These are phyloP conservation scores for Cymodocea nodosa DNA, from an alignment of 116 monocot species.

Conservation along the genomic window DNA sequence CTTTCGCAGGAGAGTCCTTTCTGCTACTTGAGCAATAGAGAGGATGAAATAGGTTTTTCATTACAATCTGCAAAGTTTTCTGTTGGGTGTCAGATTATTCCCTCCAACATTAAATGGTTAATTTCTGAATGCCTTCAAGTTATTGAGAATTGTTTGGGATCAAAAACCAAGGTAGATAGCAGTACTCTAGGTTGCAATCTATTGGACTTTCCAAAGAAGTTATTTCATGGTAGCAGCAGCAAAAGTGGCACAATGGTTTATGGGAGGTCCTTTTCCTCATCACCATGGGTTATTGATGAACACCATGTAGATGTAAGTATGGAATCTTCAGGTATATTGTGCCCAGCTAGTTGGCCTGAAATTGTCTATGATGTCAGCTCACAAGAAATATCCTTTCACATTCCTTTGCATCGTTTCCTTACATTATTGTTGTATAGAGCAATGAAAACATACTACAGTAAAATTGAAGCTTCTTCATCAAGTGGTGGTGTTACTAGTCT, in stretches of 20 bases:
- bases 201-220: constrained; percentile 21
- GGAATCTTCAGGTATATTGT: constrained; percentile 20
- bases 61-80: constrained; percentile 1
- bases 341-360: constrained; percentile 45
- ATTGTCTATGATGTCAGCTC: constrained; percentile 69
- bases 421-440: constrained; percentile 45
- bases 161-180: constrained; percentile 4
- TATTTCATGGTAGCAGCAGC: constrained; percentile 15
- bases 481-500: not conserved
- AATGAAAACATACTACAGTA: constrained; percentile 41
- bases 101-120: constrained; percentile 28
- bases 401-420: constrained; percentile 91
- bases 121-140: constrained; percentile 52
- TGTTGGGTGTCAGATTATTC: constrained; percentile 13
- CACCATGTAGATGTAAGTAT: constrained; percentile 17
- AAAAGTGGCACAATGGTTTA: constrained; percentile 5
- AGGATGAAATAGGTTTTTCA: constrained; percentile 8
- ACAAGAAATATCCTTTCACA: constrained; percentile 85
- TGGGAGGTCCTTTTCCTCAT: constrained; percentile 8
- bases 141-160: constrained; percentile 55
- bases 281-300: constrained; percentile 8
- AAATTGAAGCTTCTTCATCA: constrained; percentile 14
- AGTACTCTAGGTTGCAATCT: constrained; percentile 12
- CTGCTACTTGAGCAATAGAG: constrained; percentile 9
- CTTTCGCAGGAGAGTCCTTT: constrained; percentile 30